A percentile compares a stretch with the other conserved stretches of the same genome.
Evolutionary conservation across 2,329 filamentous ascomycete genomes (phyloP).

Genomic region (Trichophaea hybrida): DNA sequence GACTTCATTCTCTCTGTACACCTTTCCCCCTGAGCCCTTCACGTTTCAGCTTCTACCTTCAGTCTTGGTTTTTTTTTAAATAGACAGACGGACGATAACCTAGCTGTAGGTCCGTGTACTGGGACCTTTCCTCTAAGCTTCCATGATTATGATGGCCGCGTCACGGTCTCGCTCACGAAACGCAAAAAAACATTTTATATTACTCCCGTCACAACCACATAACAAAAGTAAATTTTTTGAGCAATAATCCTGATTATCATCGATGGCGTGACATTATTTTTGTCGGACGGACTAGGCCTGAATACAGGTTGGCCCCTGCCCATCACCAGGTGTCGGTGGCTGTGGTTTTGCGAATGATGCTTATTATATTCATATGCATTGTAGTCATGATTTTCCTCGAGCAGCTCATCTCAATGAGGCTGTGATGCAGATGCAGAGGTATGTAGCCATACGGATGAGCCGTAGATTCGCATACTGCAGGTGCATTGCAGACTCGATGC

Average conservation of each 20-base stretch:
- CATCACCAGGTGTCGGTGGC: background rate
- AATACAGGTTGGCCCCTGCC: background rate
- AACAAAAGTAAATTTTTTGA: background rate
- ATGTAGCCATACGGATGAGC: constrained; percentile 1
- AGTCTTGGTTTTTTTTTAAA: background rate
- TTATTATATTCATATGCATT: background rate
- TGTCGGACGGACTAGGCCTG: background rate
- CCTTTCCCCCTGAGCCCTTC: background rate
- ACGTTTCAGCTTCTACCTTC: background rate
- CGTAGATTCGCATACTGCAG: background rate
- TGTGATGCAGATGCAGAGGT: background rate
- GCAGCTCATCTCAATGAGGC: constrained; percentile 1
- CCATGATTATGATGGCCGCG: background rate
- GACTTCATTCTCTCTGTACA: background rate
- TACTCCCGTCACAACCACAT: background rate
- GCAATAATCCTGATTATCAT: background rate
- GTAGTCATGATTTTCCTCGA: background rate
- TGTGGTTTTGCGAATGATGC: background rate
- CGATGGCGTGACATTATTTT: background rate
- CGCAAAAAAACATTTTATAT: background rate
- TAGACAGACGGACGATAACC: background rate
- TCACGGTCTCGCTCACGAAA: background rate
- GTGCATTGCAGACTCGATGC: background rate
- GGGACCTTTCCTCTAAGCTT: background rate
- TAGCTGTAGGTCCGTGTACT: background rate